Base-by-base conservation (phyloP, 2,329 filamentous ascomycete species). In the Aspergillus spinulosporus region DNA sequence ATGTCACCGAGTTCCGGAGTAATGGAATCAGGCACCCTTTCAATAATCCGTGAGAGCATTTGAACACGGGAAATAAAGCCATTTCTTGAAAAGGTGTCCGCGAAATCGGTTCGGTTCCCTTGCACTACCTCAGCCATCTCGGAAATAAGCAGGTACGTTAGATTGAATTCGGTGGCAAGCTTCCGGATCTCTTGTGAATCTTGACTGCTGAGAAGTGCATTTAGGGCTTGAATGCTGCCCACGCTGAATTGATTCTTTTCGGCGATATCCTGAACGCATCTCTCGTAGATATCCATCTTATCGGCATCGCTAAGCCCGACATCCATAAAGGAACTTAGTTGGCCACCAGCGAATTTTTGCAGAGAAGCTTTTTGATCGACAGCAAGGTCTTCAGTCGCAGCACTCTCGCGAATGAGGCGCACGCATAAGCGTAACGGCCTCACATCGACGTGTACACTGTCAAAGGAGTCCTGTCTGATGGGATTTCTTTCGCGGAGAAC, bases 371-470 rank as follows among this genome's bases (percentile, higher is more conserved):
- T 79, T 6, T 84, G 81, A 49, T 85, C 80, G 6, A 82, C 79
- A 3, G 79, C 78, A 11, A 82, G 79, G 6, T 79, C 72, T 15
- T 76, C 77, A 31, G 78, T 79, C 9, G 84, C 79, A 0, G 86
- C 87, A 2, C 88, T 86, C 64, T 92, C 87, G 59, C 88, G 85
- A 42, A 94, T 80, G 14, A 95, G 73, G 26, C 88, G 83, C 49
- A 93, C 77, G 57, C 82, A 85, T 12, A 86, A 68, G 44, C 80
- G 78, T 62, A 82, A 77, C 1, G 82, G 81, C 69, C 66, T 75
- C 53, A 64, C 72, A 59, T 76, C 72, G 39, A 77, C 64, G 54
- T 70, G 62, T 3, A 64, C 40, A 14, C 53, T 58, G 5, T 66
- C 63, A 12, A 65, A 61, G 9, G 61, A 52, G 42, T 66, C 68